A percentile compares a stretch with the other conserved stretches of the same genome.
Evolutionary conservation across 2,329 filamentous ascomycete genomes (phyloP).

Genomic region (Monilinia aucupariae): DNA sequence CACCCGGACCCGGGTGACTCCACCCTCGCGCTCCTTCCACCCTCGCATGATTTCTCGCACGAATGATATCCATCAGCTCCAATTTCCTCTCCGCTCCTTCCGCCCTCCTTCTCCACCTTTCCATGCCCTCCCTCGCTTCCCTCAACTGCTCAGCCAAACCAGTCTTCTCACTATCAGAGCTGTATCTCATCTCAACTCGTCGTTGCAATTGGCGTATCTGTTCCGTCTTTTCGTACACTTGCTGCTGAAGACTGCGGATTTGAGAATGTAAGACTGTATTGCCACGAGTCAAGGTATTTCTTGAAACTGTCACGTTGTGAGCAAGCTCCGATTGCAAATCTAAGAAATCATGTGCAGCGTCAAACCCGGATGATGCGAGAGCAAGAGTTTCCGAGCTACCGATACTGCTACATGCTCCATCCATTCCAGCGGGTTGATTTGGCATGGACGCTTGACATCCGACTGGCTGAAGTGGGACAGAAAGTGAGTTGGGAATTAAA

Average conservation of each 20-base stretch:
- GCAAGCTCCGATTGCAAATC: neutral
- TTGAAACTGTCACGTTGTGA: neutral
- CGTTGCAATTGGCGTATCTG: conserved; percentile 43
- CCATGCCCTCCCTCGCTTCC: conserved; percentile 39
- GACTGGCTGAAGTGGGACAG: conserved; percentile 8
- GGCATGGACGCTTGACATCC: neutral
- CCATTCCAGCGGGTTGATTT: neutral
- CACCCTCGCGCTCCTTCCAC: neutral
- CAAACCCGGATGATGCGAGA: conserved; percentile 3
- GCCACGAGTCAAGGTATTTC: conserved; percentile 19
- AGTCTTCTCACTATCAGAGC: conserved; percentile 36
- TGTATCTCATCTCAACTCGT: conserved; percentile 43
- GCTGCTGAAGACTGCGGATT: conserved; percentile 45
- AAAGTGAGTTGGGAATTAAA: neutral
- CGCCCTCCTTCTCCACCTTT: conserved; percentile 51
- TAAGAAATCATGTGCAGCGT: conserved; percentile 5
- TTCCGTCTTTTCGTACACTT: conserved; percentile 43
- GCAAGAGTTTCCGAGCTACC: conserved; percentile 2
- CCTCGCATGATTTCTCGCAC: conserved; percentile 5
- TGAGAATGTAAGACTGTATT: conserved; percentile 43
- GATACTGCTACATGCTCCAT: conserved; percentile 13
- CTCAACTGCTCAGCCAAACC: conserved; percentile 46
- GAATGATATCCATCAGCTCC: conserved; percentile 33
- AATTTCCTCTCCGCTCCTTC: conserved; percentile 51
- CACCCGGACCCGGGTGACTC: neutral